Base-by-base conservation (phyloP, 306 rosid species). In the Alnus glutinosa region DNA sequence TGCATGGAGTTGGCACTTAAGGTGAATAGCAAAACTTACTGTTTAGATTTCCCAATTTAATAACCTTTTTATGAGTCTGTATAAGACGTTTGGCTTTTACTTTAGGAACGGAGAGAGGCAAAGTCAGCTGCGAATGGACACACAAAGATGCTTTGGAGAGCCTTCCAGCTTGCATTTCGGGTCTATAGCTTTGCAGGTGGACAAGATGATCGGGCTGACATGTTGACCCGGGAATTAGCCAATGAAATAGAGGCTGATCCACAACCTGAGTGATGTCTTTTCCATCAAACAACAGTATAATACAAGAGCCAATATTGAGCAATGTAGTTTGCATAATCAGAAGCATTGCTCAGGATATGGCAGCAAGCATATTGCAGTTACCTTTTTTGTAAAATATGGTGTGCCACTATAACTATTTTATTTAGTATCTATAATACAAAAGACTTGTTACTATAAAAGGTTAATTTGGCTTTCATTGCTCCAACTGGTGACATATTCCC, bases 151-250 rank as follows among this genome's bases (percentile, higher is more conserved):
- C 88, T 81, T 13, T 85, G 88, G 88, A 81, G 76, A 64, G 81
- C 83, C 11, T 85, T 85, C 76, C 86, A 85, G 75, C 73, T 85
- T 49, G 88, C 88, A 71, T 85, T 81, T 79, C 83, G 88, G 44
- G 83, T 85, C 74, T 85, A 81, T 46, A 78, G 77, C 79, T 85
- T 85, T 51, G 85, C 88, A 7, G 88, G 88, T 16, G 88, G 88
- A 71, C 88, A 85, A 78, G 88, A 85, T 79, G 88, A 85, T 67
- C 71, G 88, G 44, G 88, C 88, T 14, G 88, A 82, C 49, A 32
- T 9, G 82, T 44, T 85, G 48, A 81, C 79, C 19, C 54, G 7
- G 32, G 77, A 81, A 76, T 75, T 85, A n/a, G 88, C 88, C 2
- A 72, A 61, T 9, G 83, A 81, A 75, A 81, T 85, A 47, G 81